Evolutionary conservation across 371 early-diverging fungal genomes (phyloP).

Genomic region (Zychaea mexicana): DNA sequence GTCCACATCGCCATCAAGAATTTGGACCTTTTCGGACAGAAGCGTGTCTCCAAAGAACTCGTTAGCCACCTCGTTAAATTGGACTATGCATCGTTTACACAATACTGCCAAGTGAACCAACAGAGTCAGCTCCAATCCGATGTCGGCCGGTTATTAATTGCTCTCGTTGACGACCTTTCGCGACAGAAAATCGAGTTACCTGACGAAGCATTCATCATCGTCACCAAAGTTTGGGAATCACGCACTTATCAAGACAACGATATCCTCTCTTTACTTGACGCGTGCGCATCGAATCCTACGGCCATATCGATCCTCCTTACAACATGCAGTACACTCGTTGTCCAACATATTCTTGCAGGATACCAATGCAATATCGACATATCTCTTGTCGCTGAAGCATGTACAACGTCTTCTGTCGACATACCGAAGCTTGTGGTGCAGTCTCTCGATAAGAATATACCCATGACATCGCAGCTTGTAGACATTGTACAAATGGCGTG

Average conservation of each 20-base stretch:
- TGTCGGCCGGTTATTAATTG: constrained; percentile 26
- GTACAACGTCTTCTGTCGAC: constrained; percentile 22
- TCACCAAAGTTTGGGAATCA: not conserved
- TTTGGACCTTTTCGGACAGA: constrained; percentile 1
- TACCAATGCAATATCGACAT: constrained; percentile 20
- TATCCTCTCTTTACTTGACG: constrained; percentile 19
- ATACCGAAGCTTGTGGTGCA: constrained; percentile 21
- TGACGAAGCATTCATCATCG: not conserved
- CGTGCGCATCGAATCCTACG: constrained; percentile 10
- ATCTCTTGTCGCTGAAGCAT: constrained; percentile 15
- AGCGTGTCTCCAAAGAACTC: not conserved
- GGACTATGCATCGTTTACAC: constrained; percentile 20
- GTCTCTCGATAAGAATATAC: constrained; percentile 3
- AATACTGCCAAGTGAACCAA: constrained; percentile 10
- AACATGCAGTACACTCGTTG: not conserved
- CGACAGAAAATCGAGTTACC: not conserved
- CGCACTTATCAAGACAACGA: not conserved
- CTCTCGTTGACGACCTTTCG: constrained; percentile 24
- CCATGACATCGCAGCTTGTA: not conserved
- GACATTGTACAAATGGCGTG: not conserved
- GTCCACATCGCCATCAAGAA: not conserved
- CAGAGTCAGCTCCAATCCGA: not conserved
- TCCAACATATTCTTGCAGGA: constrained; percentile 34
- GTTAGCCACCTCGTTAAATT: constrained; percentile 23
- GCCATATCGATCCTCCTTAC: not conserved